Evolutionary conservation across 331 rosid species (phyloP).

Genomic region (Phaseolus coccineus): DNA sequence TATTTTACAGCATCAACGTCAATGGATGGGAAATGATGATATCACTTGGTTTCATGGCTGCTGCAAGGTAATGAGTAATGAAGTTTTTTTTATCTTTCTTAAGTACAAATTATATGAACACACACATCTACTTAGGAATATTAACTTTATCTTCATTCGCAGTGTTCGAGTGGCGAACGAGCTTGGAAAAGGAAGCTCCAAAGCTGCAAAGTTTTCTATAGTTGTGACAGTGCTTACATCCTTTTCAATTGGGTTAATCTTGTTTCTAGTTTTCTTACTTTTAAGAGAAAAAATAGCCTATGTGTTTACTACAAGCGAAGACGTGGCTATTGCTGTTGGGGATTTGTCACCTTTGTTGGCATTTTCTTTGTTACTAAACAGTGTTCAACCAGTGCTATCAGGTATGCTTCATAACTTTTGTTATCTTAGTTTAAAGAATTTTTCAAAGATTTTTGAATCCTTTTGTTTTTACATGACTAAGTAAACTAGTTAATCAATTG

Average conservation of each 20-base stretch:
- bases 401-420: constrained; percentile 31
- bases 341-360: constrained; percentile 55
- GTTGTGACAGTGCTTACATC: constrained; percentile 45
- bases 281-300: constrained; percentile 48
- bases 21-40: constrained; percentile 2
- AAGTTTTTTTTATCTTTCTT: not conserved
- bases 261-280: constrained; percentile 49
- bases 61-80: not conserved
- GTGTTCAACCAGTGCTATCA: constrained; percentile 60
- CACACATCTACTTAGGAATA: not conserved
- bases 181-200: constrained; percentile 56
- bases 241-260: constrained; percentile 47
- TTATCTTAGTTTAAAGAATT: not conserved
- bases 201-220: constrained; percentile 54
- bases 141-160: not conserved
- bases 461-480: not conserved
- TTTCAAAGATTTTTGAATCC: not conserved
- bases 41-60: constrained; percentile 9
- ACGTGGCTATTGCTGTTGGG: constrained; percentile 51
- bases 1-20: not conserved
- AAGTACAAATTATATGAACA: not conserved
- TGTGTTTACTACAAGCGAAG: constrained; percentile 44
- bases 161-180: constrained; percentile 60
- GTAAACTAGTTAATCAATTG: not conserved
- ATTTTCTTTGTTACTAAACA: constrained; percentile 50